Evolutionary conservation across 805 yeast genomes (phyloP).

Genomic region (Starmerella bacillaris): DNA sequence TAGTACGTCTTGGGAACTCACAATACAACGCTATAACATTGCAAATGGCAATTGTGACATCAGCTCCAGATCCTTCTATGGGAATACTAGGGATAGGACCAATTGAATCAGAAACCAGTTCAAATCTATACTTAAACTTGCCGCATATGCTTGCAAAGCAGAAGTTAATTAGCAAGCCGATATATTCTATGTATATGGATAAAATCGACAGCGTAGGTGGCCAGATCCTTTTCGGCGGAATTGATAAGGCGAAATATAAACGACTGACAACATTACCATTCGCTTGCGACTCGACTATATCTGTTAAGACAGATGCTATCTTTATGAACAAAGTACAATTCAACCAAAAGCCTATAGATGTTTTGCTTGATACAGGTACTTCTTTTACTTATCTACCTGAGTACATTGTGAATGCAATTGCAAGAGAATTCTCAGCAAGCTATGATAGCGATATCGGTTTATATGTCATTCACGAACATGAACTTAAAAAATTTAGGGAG

Average conservation of each 20-base stretch:
- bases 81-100: conserved; percentile 30
- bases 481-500: conserved; percentile 10
- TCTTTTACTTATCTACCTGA: conserved; percentile 34
- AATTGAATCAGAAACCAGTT: conserved; percentile 11
- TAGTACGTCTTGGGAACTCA: conserved; percentile 32
- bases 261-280: conserved; percentile 31
- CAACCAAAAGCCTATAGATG: conserved; percentile 17
- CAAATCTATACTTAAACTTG: conserved; percentile 34
- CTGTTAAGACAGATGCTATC: conserved; percentile 16
- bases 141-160: conserved; percentile 40
- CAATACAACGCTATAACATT: conserved; percentile 30
- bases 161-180: conserved; percentile 38
- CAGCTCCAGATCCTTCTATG: conserved; percentile 37
- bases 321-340: conserved; percentile 2
- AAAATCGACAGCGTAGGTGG: conserved; percentile 27
- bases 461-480: conserved; percentile 27
- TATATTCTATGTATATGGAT: conserved; percentile 48
- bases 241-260: conserved; percentile 48
- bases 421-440: conserved; percentile 25
- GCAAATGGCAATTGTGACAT: conserved; percentile 61
- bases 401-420: conserved; percentile 21
- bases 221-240: conserved; percentile 52
- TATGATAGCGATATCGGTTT: conserved; percentile 26
- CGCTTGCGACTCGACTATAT: conserved; percentile 11
- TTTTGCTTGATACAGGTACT: conserved; percentile 41